Evolutionary conservation across 2,329 filamentous ascomycete species (phyloP).

Genomic region (Stachybotrys elegans): DNA sequence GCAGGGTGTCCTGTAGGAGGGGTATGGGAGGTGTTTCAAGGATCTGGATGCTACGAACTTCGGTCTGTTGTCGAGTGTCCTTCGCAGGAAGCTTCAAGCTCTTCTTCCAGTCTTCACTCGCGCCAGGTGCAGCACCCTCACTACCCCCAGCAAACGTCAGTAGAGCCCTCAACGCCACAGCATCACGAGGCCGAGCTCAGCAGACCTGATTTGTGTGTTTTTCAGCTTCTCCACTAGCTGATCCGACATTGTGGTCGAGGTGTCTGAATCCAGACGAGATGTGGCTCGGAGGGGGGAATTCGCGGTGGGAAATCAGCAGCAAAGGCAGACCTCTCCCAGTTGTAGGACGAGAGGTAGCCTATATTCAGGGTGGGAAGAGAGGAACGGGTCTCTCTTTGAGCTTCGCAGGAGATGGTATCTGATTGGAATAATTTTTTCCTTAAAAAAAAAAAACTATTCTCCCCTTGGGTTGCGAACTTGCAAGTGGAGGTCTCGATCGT

Average conservation of each 20-base stretch:
- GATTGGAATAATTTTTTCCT: too few relatives aligned
- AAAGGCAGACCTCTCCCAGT: too few relatives aligned
- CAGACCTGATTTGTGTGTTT: conserved; percentile 36
- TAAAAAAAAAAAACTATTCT: too few relatives aligned
- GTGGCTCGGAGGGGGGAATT: neutral
- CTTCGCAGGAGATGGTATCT: too few relatives aligned
- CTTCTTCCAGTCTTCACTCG: conserved; percentile 66
- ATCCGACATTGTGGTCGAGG: conserved; percentile 35
- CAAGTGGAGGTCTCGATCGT: too few relatives aligned
- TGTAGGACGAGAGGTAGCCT: too few relatives aligned
- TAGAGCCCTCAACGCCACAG: conserved; percentile 17
- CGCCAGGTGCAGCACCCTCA: conserved; percentile 42
- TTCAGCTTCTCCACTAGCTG: conserved; percentile 40
- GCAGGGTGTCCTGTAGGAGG: too few relatives aligned
- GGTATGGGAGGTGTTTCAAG: conserved; percentile 2
- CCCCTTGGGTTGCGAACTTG: too few relatives aligned
- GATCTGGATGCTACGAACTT: conserved; percentile 50
- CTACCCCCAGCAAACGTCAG: conserved; percentile 29
- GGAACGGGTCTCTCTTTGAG: too few relatives aligned
- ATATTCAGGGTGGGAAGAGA: too few relatives aligned
- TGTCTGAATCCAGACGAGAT: conserved; percentile 19
- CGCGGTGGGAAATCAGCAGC: too few relatives aligned
- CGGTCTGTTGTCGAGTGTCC: conserved; percentile 75
- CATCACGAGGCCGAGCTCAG: conserved; percentile 13
- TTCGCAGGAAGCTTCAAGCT: conserved; percentile 66